These are phyloP conservation scores for Trichosporon inkin DNA, from an alignment of 1,284 basidiomycete species.

Conservation along the genomic window DNA sequence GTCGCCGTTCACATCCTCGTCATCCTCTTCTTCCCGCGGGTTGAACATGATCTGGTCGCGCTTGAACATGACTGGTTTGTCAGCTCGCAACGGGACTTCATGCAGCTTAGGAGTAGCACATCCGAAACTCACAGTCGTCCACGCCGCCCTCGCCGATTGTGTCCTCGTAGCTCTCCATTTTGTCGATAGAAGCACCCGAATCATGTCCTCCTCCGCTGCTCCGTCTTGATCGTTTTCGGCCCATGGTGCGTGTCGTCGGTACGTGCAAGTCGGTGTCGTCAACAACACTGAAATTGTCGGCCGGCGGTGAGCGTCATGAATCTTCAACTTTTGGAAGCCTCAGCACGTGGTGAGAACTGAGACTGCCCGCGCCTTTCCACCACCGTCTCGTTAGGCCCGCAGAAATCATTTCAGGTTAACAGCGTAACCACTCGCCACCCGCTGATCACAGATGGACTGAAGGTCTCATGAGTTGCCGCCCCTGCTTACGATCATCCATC, in stretches of 20 bases:
- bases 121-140: conserved; percentile 46
- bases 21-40: conserved; percentile 55
- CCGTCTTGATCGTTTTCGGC: conserved; percentile 43
- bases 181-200: conserved; percentile 35
- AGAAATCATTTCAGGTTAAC: background rate
- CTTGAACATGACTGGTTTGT: conserved; percentile 48
- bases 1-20: conserved; percentile 45
- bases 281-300: conserved; percentile 1
- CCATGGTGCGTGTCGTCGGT: conserved; percentile 13
- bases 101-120: conserved; percentile 37
- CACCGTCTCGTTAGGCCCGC: background rate
- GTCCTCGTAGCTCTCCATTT: conserved; percentile 49
- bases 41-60: conserved; percentile 76
- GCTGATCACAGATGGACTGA: too few species aligned
- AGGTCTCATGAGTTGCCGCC: too few species aligned
- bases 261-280: background rate
- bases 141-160: conserved; percentile 50
- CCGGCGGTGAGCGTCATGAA: conserved; percentile 2
- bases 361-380: background rate
- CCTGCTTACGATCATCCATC: background rate
- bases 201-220: conserved; percentile 36
- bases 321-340: conserved; percentile 21
- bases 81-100: background rate
- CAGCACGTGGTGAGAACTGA: background rate
- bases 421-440: background rate